Evolutionary conservation across 2,329 filamentous ascomycete genomes (phyloP).

Genomic region (Aspergillus amoenus): DNA sequence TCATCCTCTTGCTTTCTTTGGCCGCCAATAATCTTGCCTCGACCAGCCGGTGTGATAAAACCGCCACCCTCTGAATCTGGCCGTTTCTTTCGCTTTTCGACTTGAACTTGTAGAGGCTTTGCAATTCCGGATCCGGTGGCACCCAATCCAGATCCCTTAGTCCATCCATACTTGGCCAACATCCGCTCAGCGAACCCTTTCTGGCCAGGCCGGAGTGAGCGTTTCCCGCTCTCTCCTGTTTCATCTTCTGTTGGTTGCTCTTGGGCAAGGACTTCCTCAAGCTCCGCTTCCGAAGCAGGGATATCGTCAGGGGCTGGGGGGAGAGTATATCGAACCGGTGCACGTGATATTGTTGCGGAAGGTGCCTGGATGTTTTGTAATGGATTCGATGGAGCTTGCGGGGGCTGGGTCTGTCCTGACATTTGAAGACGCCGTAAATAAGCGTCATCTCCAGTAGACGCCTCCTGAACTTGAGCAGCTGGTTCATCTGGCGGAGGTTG

Average conservation of each 20-base stretch:
- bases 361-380: conserved; percentile 40
- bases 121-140: conserved; percentile 79
- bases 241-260: conserved; percentile 39
- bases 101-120: conserved; percentile 76
- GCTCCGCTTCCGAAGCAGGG: conserved; percentile 53
- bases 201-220: conserved; percentile 72
- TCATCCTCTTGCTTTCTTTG: conserved; percentile 55
- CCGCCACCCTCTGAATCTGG: conserved; percentile 77
- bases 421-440: conserved; percentile 27
- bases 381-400: conserved; percentile 35
- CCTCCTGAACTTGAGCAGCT: conserved; percentile 31
- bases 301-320: conserved; percentile 53
- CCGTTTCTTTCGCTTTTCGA: conserved; percentile 81
- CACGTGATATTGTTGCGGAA: conserved; percentile 69
- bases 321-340: conserved; percentile 71
- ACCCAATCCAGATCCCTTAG: conserved; percentile 81
- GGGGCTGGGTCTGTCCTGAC: conserved; percentile 24
- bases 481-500: conserved; percentile 30
- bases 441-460: conserved; percentile 25
- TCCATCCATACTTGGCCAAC: conserved; percentile 93
- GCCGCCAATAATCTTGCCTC: conserved; percentile 79
- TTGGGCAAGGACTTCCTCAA: conserved; percentile 48
- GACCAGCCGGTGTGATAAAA: conserved; percentile 66
- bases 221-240: conserved; percentile 40
- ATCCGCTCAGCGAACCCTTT: conserved; percentile 82